Conservation (phyloP, 2,329 filamentous ascomycete genomes). For the Immersiporthe knoxdaviesiana region DNA sequence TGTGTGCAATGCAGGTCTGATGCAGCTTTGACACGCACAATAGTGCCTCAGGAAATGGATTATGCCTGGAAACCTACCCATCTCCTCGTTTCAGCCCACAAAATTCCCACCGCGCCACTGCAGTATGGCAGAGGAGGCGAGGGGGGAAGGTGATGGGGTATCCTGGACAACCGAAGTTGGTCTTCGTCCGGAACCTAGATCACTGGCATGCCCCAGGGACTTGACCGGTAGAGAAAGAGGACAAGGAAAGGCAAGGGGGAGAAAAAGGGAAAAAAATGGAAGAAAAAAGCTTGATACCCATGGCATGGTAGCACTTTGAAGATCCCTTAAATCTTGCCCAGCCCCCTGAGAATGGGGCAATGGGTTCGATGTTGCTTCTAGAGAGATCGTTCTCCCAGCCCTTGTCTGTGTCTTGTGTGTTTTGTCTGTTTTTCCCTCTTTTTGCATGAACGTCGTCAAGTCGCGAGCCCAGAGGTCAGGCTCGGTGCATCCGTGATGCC, state of each 20-base stretch:
- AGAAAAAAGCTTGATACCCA: background rate
- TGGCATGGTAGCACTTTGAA: background rate
- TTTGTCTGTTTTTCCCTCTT: background rate
- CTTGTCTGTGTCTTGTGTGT: background rate
- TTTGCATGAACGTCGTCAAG: background rate
- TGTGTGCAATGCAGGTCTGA: too few relatives aligned
- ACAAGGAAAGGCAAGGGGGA: too few relatives aligned
- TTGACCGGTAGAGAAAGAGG: background rate
- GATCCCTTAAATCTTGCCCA: background rate
- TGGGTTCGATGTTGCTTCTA: background rate
- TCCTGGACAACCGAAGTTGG: conserved; percentile 5
- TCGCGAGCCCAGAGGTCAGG: conserved; percentile 15
- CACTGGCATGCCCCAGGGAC: background rate
- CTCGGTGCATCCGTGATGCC: conserved; percentile 23
- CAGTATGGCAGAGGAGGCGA: background rate
- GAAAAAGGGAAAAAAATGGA: too few relatives aligned
- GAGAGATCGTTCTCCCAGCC: background rate
- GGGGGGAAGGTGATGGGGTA: background rate
- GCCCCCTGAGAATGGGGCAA: background rate
- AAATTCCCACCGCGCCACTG: background rate
- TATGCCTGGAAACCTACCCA: background rate
- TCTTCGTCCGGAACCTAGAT: background rate
- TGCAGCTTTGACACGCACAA: conserved; percentile 9
- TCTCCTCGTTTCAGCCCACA: conserved; percentile 4
- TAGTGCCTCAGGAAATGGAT: background rate